Base-by-base conservation (phyloP, 169 alveolate genomes). In the Plasmodium gallinaceum region DNA sequence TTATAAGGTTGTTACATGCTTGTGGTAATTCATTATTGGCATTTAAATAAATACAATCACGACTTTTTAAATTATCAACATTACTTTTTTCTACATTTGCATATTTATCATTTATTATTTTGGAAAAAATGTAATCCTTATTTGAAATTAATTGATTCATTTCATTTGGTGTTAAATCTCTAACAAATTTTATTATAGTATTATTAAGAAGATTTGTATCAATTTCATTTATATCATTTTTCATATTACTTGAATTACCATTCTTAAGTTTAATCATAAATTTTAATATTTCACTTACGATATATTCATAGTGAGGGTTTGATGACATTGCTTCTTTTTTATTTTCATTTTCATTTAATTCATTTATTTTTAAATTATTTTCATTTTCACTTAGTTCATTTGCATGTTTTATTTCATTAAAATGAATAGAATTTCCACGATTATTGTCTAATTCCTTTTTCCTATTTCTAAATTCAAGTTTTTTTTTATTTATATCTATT, bases 261-360 rank as follows among this genome's bases (percentile, higher is more conserved):
- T 62, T 51, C 10, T 48, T 58, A 48, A 3, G 24, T 48, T 74
- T 62, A 12, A 60, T n/a, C 72, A 74, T 74, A 39, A 42, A 57
- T 39, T 74, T 74, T 26, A 74, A 43, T 22, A 74, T 64, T 58
- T 74, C 88, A 18, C 48, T 74, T 58, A 45, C 39, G 58, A 51
- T 12, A 24, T 48, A 24, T 18, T 60, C 88, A 26, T 74, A 60
- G 10, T 45, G 72, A 48, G 69, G 42, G 8, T 74, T 54, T 64
- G 20, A 14, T 52, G 24, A 18, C 16, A 9, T n/a, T 1, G 62
- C 2, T n/a, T 52, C 62, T 52, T 9, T n/a, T 5, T 52, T 52
- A 7, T 7, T 12, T 52, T n/a, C 20, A 52, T 52, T 52, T 52
- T 52, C 62, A 52, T 52, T 7, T 52, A 52, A 52, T 32, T 32